Evolutionary conservation across 371 early-diverging fungal species (phyloP).

Genomic region (Synchytrium microbalum): DNA sequence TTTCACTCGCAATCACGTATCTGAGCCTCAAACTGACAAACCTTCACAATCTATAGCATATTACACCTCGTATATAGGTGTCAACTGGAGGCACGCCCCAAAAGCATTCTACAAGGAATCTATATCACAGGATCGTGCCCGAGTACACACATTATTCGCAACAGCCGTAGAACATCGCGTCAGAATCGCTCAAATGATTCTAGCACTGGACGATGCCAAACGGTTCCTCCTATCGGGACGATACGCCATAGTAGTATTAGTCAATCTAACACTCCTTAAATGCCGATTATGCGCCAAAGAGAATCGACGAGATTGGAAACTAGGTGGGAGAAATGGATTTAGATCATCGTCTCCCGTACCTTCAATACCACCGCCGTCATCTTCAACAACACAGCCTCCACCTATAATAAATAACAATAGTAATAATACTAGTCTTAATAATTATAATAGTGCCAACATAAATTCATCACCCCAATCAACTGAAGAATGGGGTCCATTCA

Average conservation of each 20-base stretch:
- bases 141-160: constrained; percentile 70
- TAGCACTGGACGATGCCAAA: constrained; percentile 68
- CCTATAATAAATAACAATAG: not conserved
- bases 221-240: constrained; percentile 63
- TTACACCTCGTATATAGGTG: constrained; percentile 76
- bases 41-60: constrained; percentile 40
- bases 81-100: constrained; percentile 59
- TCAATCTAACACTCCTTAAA: constrained; percentile 54
- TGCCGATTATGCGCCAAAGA: constrained; percentile 38
- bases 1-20: no score
- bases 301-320: constrained; percentile 1
- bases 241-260: constrained; percentile 66
- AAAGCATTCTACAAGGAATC: constrained; percentile 63
- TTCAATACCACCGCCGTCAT: not conserved
- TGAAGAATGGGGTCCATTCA: not conserved
- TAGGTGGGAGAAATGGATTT: not conserved
- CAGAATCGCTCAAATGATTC: constrained; percentile 62
- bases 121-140: constrained; percentile 59
- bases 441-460: not conserved
- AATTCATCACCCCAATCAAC: not conserved
- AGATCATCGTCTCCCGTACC: not conserved
- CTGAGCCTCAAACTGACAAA: not conserved
- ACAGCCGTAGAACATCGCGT: constrained; percentile 60
- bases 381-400: not conserved
- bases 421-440: not conserved